Base-by-base conservation (phyloP, 495 filamentous ascomycete species). In the Penicillium odoratum region DNA sequence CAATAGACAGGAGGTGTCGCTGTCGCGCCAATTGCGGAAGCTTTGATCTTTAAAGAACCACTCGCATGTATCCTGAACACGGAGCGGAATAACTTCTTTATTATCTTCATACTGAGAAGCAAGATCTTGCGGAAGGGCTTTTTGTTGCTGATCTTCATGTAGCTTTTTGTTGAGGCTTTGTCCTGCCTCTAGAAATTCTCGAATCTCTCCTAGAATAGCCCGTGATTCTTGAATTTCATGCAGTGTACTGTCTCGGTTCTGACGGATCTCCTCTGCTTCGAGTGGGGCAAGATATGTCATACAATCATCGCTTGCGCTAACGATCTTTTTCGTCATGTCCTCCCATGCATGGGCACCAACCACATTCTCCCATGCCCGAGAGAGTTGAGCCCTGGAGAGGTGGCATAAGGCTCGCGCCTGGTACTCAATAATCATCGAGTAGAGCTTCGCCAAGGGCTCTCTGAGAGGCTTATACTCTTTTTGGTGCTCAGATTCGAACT, bases 351-450 rank as follows among this genome's bases (percentile, higher is more conserved):
- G 38, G n/a, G 10, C 13, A 45, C 36, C 48, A 45, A 63, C 47
- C 3, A 73, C 48, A 30, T 67, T 55, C 30, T 68, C 28, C 67
- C 48, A 66, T 43, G 55, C 66, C 46, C 69, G 64, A 10, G 66
- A 60, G 46, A 63, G 48, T 55, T 70, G 62, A 10, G 38, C 40
- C 33, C 57, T 58, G 9, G 69, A 71, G 29, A 71, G 63, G 53
- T 72, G 63, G 43, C 58, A 69, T 29, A 76, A 68, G 34, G 61
- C 58, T 26, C 55, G 65, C 30, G 70, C 67, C 53, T 74, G 67
- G 51, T 74, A 74, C 48, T 72, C 68, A 44, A 75, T 59, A 21
- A 75, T 59, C 16, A 59, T 30, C 0, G 64, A 69, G 56, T 75
- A 75, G 55, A 57, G 48, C 21, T 45, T 52, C 4, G 26, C 36